Evolutionary conservation across 257 asterid species (phyloP), one percentile per base, ranked within the genome.

Genomic region (Cynanchum wilfordii): DNA sequence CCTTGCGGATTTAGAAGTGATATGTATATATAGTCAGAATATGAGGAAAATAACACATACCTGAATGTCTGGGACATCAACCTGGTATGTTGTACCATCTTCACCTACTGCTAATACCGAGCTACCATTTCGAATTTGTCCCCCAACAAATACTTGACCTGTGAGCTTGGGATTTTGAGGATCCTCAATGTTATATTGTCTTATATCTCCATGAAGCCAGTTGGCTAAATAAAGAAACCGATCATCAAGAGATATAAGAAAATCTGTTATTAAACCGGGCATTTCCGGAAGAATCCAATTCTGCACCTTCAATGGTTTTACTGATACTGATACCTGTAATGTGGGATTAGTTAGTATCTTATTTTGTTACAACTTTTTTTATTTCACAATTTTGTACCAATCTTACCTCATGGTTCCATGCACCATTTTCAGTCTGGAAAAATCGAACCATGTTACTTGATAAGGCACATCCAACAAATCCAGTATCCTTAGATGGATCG

Each of bases 131-230:
- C 54, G 66, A 56, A 94, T 62, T 73, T 60, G 78, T 20, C 98
- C 97, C 66, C 98, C 98, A 24, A 91, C 87, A 84, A 86, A 94
- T 12, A 89, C 87, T 73, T 89, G 98, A 38, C 98, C 98, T 0
- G 89, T 79, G 74, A 94, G 80, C 73, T 42, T 78, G 7, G 93
- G 96, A 73, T 77, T 88, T 69, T 75, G 62, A 49, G 97, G 97
- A 40, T 94, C 98, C 76, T 94, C 90, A 20, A 94, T 85, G 66
- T 91, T 87, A 69, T 94, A 94, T 69, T 94, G 97, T 65, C 97
- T 80, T 62, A 94, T 84, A 78, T 94, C 98, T 72, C 98, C 98
- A n/a, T 94, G 98, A 68, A 94, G 97, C 98, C 98, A 93, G 81
- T 93, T 93, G 11, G 89, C 81, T 60, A 91, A 76, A 84, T 91